A percentile compares a stretch with the other conserved stretches of the same genome.
Evolutionary conservation across 768 basidiomycete species (phyloP).

Genomic region (Rhodotorula kratochvilovae): DNA sequence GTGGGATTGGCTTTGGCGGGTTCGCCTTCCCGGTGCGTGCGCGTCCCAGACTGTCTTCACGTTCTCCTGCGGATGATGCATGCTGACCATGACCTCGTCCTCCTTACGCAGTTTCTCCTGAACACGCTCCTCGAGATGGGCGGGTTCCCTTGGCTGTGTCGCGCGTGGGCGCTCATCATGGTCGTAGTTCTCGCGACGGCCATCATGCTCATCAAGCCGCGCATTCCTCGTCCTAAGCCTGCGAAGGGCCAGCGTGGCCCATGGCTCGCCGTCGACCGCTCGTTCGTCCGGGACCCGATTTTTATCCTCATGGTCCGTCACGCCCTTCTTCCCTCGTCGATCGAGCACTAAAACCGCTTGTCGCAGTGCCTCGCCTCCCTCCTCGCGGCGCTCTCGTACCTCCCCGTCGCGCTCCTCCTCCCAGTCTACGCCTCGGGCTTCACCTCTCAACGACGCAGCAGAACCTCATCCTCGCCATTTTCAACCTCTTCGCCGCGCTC

Average conservation of each 20-base stretch:
- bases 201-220: slow-evolving; percentile 12
- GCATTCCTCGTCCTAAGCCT: not conserved
- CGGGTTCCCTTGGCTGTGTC: slow-evolving; percentile 30
- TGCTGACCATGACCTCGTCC: not conserved
- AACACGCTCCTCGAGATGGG: not conserved
- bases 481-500: not conserved
- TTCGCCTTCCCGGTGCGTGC: not conserved
- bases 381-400: slow-evolving; percentile 23
- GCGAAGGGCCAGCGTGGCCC: not conserved
- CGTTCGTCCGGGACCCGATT: not conserved
- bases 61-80: no score
- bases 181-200: slow-evolving; percentile 1
- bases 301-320: not conserved
- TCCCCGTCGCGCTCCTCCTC: slow-evolving; percentile 33
- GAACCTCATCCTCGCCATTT: slow-evolving; percentile 3
- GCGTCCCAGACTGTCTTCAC: not conserved
- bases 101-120: not conserved
- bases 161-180: slow-evolving; percentile 18
- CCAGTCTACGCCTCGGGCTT: slow-evolving; percentile 22
- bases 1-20: not conserved
- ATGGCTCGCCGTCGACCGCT: not conserved
- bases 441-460: not conserved
- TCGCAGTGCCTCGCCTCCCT: not conserved
- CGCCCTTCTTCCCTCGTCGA: not conserved
- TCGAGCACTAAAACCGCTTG: no score